phyloP scores from a whole-genome alignment of 2,329 filamentous ascomycete genomes.

The Elsinoe necatrix region DNA sequence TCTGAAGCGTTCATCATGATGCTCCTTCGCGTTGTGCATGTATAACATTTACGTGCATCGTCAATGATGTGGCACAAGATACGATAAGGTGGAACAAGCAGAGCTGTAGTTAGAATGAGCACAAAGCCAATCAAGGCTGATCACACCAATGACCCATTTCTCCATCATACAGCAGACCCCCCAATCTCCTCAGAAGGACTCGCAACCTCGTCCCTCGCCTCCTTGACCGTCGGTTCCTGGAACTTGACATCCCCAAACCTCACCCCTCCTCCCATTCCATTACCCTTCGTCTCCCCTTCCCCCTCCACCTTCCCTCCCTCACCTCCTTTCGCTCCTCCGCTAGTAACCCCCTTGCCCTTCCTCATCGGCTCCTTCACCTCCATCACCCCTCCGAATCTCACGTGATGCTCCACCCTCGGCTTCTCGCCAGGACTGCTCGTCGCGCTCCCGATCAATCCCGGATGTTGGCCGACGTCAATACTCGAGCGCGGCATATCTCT shows the following conservation, averaged over 20 bases:
- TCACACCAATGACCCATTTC: neutral
- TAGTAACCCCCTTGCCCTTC: neutral
- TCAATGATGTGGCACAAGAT: too few species aligned
- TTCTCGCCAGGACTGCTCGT: constrained; percentile 1
- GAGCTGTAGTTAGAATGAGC: too few species aligned
- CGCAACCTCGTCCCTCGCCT: constrained; percentile 5
- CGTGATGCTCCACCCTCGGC: constrained; percentile 7
- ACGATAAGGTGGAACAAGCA: too few species aligned
- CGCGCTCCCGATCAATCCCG: neutral
- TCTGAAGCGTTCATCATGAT: too few species aligned
- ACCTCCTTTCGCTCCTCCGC: neutral
- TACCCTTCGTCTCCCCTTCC: neutral
- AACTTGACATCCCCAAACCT: constrained; percentile 6
- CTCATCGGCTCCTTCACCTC: neutral
- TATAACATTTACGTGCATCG: too few species aligned
- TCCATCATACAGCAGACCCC: neutral
- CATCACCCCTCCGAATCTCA: neutral
- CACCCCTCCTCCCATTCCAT: neutral
- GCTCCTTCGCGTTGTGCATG: too few species aligned
- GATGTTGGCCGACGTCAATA: neutral
- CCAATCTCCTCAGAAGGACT: constrained; percentile 6
- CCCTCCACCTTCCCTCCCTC: neutral
- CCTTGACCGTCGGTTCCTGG: neutral
- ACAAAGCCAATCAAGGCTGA: too few species aligned
- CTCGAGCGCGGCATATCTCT: constrained; percentile 25